Base-by-base conservation (phyloP, 2,329 filamentous ascomycete species). In the Torrubiellomyces zombiae region DNA sequence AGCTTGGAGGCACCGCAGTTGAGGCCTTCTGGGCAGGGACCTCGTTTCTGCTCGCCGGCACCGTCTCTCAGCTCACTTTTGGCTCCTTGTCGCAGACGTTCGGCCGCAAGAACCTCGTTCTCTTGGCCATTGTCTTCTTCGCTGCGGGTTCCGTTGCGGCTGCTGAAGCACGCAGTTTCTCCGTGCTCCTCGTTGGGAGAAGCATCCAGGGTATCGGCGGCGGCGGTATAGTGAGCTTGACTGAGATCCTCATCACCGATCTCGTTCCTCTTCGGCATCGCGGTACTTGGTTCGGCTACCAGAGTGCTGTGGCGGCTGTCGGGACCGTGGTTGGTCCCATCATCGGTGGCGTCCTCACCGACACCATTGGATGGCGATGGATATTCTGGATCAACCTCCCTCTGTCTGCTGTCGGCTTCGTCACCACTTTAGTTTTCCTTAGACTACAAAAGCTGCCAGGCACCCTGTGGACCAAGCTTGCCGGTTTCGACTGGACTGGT, bases 111-210 rank as follows among this genome's bases (percentile, higher is more conserved):
- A n/a, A n/a, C n/a, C n/a, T n/a, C n/a, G n/a, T n/a, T n/a, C n/a
- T n/a, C n/a, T n/a, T 7, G 11, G 7, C 11, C 7, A 50, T 66
- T 2, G 45, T 41, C 8, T 31, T 64, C 2, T 69, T 69, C 30
- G 49, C 47, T 0, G 34, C 70, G 0, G 67, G 67, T 0, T 66
- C 63, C 28, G 56, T 48, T 0, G 47, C 67, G 4, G 45, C 44
- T 7, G 62, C 58, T 0, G 53, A 47, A 0, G 53, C 62, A 0
- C 46, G 40, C 1, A 50, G 35, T 3, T 48, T 43, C 0, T 37
- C 37, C 1, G 51, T 58, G 33, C 38, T 70, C 2, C 60, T 71
- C 6, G 47, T 48, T 4, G 47, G 44, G 2, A 38, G 43, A 5
- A 27, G 21, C 2, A 28, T 67, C 3, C 61, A 68, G 28, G 64